Percentiles rank a stretch among this genome's conserved stretches.
phyloP scores from a whole-genome alignment of 305 asterid species.

The Withania somnifera region DNA sequence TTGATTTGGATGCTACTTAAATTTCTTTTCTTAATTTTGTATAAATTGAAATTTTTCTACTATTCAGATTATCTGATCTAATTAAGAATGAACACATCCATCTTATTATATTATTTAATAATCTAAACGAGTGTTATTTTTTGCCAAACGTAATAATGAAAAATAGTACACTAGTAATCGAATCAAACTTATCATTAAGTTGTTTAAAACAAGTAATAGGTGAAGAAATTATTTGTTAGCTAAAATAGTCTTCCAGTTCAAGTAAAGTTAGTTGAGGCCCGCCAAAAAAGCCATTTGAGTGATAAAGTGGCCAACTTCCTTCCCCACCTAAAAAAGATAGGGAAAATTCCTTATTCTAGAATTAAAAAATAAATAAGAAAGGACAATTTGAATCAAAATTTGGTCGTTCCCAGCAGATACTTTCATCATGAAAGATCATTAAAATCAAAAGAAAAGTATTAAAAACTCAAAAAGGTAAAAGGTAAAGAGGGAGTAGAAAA shows the following conservation, averaged over 20 bases:
- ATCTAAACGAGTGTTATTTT: conserved; percentile 4
- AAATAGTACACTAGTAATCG: neutral
- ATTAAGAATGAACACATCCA: neutral
- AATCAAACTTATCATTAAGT: conserved; percentile 27
- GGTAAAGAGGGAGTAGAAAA: conserved; percentile 13
- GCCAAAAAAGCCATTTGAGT: conserved; percentile 28
- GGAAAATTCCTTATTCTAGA: conserved; percentile 7
- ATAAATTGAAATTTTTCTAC: neutral
- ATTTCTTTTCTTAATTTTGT: too few species aligned
- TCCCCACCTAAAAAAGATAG: neutral
- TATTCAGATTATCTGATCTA: neutral
- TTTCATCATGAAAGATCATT: conserved; percentile 20
- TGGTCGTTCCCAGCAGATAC: conserved; percentile 5
- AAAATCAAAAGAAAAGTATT: conserved; percentile 29
- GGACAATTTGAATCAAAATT: neutral
- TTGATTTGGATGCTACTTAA: too few species aligned
- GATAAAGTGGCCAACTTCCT: conserved; percentile 29
- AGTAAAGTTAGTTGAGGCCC: conserved; percentile 51
- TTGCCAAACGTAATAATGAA: neutral
- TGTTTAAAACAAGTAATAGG: conserved; percentile 22
- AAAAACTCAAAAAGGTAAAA: conserved; percentile 30
- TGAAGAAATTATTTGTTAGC: conserved; percentile 21
- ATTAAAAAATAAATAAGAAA: conserved; percentile 1
- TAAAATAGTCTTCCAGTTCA: conserved; percentile 43
- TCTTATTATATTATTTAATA: neutral